Base-by-base conservation (phyloP, 495 filamentous ascomycete genomes). In the Penicillium chermesinum region DNA sequence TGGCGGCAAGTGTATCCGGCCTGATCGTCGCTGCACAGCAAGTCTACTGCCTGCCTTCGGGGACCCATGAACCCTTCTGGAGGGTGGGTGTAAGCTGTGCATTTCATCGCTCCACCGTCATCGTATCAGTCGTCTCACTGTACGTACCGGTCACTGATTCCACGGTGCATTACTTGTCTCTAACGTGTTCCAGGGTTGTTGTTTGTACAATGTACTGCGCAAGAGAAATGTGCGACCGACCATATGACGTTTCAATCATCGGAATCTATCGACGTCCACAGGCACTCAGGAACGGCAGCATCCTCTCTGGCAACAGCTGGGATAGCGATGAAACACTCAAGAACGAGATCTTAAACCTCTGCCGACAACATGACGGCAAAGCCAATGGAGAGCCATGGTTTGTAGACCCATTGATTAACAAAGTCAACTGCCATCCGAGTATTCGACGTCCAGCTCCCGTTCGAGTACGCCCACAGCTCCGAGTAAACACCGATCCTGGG, bases 1-100 rank as follows among this genome's bases (percentile, higher is more conserved):
- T 75, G 7, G 67, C 65, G 15, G 61, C 70, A 2, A 65, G 67
- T 33, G 66, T 71, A 1, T 59, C 70, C 1, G 72, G 72, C 21
- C 45, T 73, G n/a, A 63, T 75, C 2, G 61, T 73, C 12, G 62
- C 69, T 12, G 66, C 70, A 2, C 66, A 69, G 38, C 67, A 73
- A 35, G 58, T 61, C 1, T 58, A 61, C 14, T 75, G 72, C 49
- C 60, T 70, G 9, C 57, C 65, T 13, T 57, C 54, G n/a, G 53
- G 55, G 22, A 50, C 48, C 0, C 38, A 52, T 33, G 64, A 38
- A 7, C 50, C 52, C 9, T 72, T 65, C 42, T 74, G 72, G 70
- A 60, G 65, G 41, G 59, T 63, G 7, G 72, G 72, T 20, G 35
- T 57, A 10, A 72, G 70, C 50, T 75, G 72, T 57, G 62, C 62